Evolutionary conservation across 2,329 filamentous ascomycete genomes (phyloP), one percentile per base, ranked within the genome.

Genomic region (Colletotrichum horii): DNA sequence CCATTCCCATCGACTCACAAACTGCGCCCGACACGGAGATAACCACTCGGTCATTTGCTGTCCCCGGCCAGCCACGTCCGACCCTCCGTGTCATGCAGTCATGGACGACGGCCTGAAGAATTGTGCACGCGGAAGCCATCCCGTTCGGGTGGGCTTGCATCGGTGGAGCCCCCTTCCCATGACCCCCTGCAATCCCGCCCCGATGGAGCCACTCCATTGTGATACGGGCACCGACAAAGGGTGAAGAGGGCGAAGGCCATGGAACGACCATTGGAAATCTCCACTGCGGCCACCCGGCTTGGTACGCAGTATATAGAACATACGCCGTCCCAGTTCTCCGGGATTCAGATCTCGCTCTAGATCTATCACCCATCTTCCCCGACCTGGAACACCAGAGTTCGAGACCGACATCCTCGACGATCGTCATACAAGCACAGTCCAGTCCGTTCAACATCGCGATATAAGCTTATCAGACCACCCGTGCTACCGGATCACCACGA

Each of bases 241-340:
- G 70, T 66, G 66, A 75, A 73, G 64, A 75, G 64, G 62, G 70
- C 61, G 66, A 75, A 75, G 70, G 64, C 43, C 32, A 68, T 75
- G 70, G 74, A 74, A 60, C 24, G 43, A 65, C 8, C 70, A 74
- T 65, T 76, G 52, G 70, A 66, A 75, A 73, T 65, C n/a, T 36
- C 64, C 70, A 73, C 73, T 34, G 38, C 30, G 43, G 28, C 70
- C 70, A 65, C 61, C 55, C n/a, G 52, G 60, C n/a, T 32, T 70
- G 19, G 55, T 22, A 52, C 22, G 30, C 32, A 58, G 69, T 75
- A 75, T 75, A 75, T 75, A 75, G 70, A 36, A 64, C 62, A 34
- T 32, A 19, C 24, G 38, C 55, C 58, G 70, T 75, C 73, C 73
- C 64, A 60, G 58, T 48, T 36, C 55, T 61, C 43, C 64, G 73